Evolutionary conservation across 2,329 filamentous ascomycete genomes (phyloP), one percentile per base, ranked within the genome.

Genomic region (Colletotrichum salicis): DNA sequence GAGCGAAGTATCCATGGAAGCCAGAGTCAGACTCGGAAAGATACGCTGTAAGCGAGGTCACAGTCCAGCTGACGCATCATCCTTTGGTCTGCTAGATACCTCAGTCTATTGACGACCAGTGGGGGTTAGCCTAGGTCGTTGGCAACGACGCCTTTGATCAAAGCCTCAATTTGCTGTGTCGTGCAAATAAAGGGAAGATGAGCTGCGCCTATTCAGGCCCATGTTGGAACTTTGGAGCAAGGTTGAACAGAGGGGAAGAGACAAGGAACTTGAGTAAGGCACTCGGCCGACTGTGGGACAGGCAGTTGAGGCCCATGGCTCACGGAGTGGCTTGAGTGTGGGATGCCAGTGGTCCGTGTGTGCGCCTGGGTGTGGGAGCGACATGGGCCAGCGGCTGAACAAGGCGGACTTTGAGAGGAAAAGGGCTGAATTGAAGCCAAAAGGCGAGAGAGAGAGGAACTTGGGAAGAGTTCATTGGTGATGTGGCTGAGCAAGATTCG

Each of bases 341-440:
- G 33, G 27, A 63, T 22, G 41, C 64, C 69, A 64, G 52, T 31
- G 41, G 69, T 63, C 59, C 33, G 54, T 71, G 54, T 68, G 64
- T 68, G 58, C 41, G 64, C 58, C 68, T 68, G 22, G 57, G 7
- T 33, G 19, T 15, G 48, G 52, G 48, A 54, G 48, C 29, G 52
- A 69, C 64, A 59, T 29, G 69, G 70, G 59, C 70, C 70, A 70
- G 48, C 55, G 60, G 45, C 59, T 69, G 65, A 37, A 70, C 70
- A 72, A 72, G 70, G 70, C 70, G 70, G 55, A 70, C 54, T 71
- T 45, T 41, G 15, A 19, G 37, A 69, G 54, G 54, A 35, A 48
- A 6, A 55, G 66, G 55, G 64, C 33, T 60, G 29, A 58, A 62
- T 54, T 60, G 35, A 15, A 19, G 11, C 5, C 12, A 22, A 19